phyloP scores from a whole-genome alignment of 495 filamentous ascomycete genomes.

The Podospora sp. region DNA sequence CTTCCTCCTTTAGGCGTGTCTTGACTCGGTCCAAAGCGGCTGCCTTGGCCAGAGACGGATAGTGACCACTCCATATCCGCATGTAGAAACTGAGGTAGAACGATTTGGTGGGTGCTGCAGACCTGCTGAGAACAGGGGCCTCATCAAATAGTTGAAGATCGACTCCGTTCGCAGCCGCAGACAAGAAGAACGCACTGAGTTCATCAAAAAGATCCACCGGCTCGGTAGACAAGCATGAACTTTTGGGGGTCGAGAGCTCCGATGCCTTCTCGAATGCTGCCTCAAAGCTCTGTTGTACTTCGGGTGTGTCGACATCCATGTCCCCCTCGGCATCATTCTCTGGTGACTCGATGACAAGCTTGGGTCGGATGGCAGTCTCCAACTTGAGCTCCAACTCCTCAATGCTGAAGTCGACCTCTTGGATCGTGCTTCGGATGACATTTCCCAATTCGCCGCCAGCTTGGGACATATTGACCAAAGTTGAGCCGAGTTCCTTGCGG shows the following conservation, averaged over 20 bases:
- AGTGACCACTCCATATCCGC: conserved; percentile 70
- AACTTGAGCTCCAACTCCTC: conserved; percentile 70
- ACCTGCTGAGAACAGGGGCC: conserved; percentile 59
- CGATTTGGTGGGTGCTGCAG: conserved; percentile 57
- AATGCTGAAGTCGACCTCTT: conserved; percentile 64
- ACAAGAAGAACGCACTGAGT: conserved; percentile 65
- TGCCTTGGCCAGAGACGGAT: conserved; percentile 65
- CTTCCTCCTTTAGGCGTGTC: conserved; percentile 51
- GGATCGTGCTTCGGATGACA: conserved; percentile 60
- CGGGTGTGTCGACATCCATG: conserved; percentile 36
- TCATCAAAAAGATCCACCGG: conserved; percentile 51
- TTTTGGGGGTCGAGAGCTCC: conserved; percentile 42
- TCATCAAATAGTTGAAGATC: conserved; percentile 60
- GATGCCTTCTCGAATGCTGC: conserved; percentile 31
- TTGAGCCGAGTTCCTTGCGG: conserved; percentile 63
- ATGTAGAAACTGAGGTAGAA: conserved; percentile 78
- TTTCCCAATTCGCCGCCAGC: conserved; percentile 55
- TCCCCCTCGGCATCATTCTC: conserved; percentile 59
- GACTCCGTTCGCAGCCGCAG: conserved; percentile 52
- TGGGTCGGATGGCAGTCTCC: conserved; percentile 62
- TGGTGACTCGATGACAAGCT: conserved; percentile 33
- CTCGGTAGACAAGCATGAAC: conserved; percentile 52
- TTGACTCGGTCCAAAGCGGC: conserved; percentile 67
- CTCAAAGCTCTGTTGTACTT: conserved; percentile 26
- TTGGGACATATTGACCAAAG: conserved; percentile 63